These are phyloP conservation scores for Leccinum disarticulatum DNA, from an alignment of 768 basidiomycete genomes.

Conservation along the genomic window DNA sequence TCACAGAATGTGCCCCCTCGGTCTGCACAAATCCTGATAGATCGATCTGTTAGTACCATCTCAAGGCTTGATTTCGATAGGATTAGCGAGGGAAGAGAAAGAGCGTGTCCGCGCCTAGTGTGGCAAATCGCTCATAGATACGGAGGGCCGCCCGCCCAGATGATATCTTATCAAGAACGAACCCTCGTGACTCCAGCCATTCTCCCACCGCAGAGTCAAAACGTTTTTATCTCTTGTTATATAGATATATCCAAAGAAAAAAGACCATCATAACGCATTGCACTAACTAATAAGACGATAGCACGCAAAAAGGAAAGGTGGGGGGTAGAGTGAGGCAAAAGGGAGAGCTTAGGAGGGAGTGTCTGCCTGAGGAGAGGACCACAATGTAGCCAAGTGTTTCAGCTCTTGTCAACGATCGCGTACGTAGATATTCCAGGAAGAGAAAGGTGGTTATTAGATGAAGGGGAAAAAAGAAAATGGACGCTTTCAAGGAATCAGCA, in stretches of 20 bases:
- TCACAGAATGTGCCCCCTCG: constrained; percentile 94
- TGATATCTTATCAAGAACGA: constrained; percentile 7
- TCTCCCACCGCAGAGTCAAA: neutral
- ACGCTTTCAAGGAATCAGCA: constrained; percentile 17
- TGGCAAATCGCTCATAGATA: neutral
- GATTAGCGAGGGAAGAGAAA: neutral
- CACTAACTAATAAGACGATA: constrained; percentile 11
- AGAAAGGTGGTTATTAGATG: constrained; percentile 23
- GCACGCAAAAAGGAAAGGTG: constrained; percentile 2
- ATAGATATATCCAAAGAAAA: constrained; percentile 3
- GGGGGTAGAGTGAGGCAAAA: neutral
- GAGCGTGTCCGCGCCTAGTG: neutral
- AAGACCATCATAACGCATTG: constrained; percentile 19
- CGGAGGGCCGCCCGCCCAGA: neutral
- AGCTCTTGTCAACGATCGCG: constrained; percentile 22
- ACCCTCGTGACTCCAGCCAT: constrained; percentile 2
- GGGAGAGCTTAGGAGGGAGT: neutral
- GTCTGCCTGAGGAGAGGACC: constrained; percentile 21
- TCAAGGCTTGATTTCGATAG: neutral
- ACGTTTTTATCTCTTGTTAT: neutral
- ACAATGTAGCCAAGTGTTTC: constrained; percentile 19
- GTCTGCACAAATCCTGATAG: constrained; percentile 84
- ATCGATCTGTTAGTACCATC: constrained; percentile 58
- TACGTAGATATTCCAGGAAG: constrained; percentile 15
- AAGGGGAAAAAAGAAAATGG: neutral